Percentiles rank a stretch among this genome's conserved stretches.
phyloP scores from a whole-genome alignment of 73 alveolate genomes.

The Symbiodinium natans region DNA sequence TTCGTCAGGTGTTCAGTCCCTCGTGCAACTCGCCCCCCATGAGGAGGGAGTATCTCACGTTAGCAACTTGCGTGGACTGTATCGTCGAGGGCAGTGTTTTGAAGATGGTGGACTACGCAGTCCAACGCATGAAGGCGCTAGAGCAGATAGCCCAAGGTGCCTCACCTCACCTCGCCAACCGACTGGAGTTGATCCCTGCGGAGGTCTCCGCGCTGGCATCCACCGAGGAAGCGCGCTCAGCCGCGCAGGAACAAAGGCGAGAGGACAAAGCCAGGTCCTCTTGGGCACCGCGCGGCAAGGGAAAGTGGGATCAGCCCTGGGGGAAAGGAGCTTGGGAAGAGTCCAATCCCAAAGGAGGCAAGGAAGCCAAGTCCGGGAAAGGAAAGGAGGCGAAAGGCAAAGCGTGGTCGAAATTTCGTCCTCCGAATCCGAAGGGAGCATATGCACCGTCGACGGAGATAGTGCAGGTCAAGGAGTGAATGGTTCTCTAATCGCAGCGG shows the following conservation, averaged over 20 bases:
- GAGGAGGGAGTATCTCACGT: background rate
- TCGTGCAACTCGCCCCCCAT: background rate
- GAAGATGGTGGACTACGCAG: background rate
- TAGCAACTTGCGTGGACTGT: background rate
- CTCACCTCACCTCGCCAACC: background rate
- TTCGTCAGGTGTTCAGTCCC: background rate
- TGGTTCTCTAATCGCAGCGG: too few species aligned
- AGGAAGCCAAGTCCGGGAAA: background rate
- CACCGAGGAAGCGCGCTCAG: background rate
- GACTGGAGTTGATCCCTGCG: background rate
- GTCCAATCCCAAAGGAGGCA: background rate
- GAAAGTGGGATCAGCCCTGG: background rate
- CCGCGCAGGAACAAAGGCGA: background rate
- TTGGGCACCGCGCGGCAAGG: background rate
- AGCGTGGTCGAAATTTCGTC: background rate
- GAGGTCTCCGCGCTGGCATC: background rate
- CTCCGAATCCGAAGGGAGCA: too few species aligned
- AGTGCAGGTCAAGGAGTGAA: too few species aligned
- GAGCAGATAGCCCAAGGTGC: slow-evolving; percentile 8
- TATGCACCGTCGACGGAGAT: background rate
- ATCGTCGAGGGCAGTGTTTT: background rate
- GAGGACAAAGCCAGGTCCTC: background rate
- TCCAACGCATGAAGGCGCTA: background rate
- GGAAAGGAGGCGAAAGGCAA: background rate
- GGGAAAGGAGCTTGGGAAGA: background rate